phyloP scores from a whole-genome alignment of 1,284 basidiomycete species.

The Ustilago loliicola region DNA sequence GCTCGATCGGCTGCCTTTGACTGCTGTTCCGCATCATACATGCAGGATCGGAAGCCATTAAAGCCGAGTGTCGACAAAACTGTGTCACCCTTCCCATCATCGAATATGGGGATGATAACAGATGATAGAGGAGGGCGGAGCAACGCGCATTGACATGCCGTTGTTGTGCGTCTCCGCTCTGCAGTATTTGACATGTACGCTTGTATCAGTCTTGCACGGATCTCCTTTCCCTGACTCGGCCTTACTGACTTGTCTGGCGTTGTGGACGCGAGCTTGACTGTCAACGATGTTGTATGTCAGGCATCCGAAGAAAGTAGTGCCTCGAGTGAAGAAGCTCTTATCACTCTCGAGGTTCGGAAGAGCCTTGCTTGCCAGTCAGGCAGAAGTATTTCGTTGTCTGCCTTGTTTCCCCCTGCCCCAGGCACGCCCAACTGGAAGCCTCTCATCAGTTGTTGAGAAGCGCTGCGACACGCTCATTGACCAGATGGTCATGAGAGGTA shows the following conservation, averaged over 20 bases:
- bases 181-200: slow-evolving; percentile 1
- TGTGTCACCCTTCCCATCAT: slow-evolving; percentile 10
- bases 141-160: background rate
- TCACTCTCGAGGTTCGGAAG: background rate
- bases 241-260: background rate
- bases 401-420: background rate
- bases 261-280: too few relatives aligned
- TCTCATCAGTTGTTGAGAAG: background rate
- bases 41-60: slow-evolving; percentile 19
- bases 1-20: background rate
- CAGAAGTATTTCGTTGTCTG: background rate
- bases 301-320: too few relatives aligned
- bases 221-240: background rate
- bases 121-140: slow-evolving; percentile 1
- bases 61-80: slow-evolving; percentile 24
- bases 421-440: background rate
- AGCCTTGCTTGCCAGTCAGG: background rate
- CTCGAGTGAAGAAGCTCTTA: background rate
- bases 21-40: background rate
- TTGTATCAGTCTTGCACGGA: background rate
- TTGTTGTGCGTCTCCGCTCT: background rate
- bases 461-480: background rate
- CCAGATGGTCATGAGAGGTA: background rate
- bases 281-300: too few relatives aligned
- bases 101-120: slow-evolving; percentile 10